Evolutionary conservation across 306 rosid species (phyloP).

Genomic region (Lathyrus aphaca): DNA sequence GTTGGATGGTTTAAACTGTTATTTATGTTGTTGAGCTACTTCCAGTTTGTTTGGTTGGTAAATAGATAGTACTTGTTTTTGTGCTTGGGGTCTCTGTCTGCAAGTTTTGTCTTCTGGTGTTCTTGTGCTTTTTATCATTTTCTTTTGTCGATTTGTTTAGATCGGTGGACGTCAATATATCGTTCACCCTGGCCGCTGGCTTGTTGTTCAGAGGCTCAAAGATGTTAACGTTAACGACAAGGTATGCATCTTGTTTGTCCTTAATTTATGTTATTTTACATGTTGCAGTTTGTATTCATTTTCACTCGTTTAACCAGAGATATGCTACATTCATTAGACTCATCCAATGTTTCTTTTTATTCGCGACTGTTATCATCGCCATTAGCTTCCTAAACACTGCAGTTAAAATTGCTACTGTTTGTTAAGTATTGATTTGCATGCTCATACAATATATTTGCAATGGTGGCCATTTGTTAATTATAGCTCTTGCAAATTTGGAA

Average conservation of each 20-base stretch:
- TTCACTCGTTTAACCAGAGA: constrained; percentile 4
- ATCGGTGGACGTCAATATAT: constrained; percentile 88
- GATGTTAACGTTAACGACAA: constrained; percentile 82
- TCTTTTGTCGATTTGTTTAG: constrained; percentile 44
- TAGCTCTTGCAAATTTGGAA: constrained; percentile 26
- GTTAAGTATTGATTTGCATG: constrained; percentile 2
- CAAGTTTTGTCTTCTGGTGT: constrained; percentile 25
- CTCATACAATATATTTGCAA: neutral
- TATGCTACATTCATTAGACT: neutral
- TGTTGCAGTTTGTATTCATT: constrained; percentile 2
- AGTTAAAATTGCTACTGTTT: constrained; percentile 1
- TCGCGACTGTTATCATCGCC: constrained; percentile 1
- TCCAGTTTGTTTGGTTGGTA: constrained; percentile 14
- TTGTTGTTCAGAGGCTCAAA: constrained; percentile 82
- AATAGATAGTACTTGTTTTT: constrained; percentile 4
- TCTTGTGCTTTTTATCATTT: constrained; percentile 27
- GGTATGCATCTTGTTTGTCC: constrained; percentile 50
- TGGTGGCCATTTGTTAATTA: constrained; percentile 4
- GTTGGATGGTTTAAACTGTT: constrained; percentile 12
- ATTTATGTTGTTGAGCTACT: constrained; percentile 4
- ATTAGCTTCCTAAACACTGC: constrained; percentile 25
- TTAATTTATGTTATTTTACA: constrained; percentile 28
- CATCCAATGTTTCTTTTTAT: constrained; percentile 3
- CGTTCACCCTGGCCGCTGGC: constrained; percentile 87
- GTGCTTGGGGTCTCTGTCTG: neutral